A percentile compares a stretch with the other conserved stretches of the same genome.
Evolutionary conservation across 345 rosid genomes (phyloP).

Genomic region (Populus euphratica): DNA sequence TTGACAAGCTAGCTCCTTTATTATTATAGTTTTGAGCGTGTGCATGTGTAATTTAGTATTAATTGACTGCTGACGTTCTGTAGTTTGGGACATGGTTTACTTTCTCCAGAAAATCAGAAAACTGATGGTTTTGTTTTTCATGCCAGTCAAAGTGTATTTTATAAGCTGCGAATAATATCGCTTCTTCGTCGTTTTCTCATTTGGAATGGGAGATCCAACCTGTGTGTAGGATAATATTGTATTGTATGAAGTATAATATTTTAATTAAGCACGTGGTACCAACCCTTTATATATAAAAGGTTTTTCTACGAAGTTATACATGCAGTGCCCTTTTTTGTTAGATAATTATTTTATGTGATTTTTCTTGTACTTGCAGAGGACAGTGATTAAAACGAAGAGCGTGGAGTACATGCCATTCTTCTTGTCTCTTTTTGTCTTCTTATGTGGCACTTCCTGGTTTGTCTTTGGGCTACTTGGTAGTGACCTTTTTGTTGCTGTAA

Average conservation of each 20-base stretch:
- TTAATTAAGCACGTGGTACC: no score
- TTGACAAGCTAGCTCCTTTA: no score
- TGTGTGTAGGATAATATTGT: neutral
- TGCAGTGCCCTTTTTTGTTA: neutral
- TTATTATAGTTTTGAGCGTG: no score
- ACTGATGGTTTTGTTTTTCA: neutral
- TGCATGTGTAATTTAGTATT: no score
- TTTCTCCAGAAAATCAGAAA: no score
- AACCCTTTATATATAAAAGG: no score
- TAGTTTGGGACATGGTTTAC: no score
- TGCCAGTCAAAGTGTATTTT: neutral
- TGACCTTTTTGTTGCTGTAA: conserved; percentile 82
- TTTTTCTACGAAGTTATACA: no score
- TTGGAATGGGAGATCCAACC: neutral
- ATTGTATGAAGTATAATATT: neutral
- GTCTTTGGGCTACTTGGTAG: conserved; percentile 77
- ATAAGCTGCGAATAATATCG: neutral
- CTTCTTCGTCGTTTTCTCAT: neutral
- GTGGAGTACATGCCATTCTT: conserved; percentile 99
- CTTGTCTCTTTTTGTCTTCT: conserved; percentile 80
- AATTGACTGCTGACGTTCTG: neutral
- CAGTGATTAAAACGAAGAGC: conserved; percentile 83
- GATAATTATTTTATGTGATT: neutral
- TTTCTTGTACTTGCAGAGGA: conserved; percentile 43
- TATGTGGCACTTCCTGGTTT: conserved; percentile 97